Percentiles rank a stretch among this genome's conserved stretches.
phyloP scores from a whole-genome alignment of 441 rosid species.

The Corymbia citriodora region DNA sequence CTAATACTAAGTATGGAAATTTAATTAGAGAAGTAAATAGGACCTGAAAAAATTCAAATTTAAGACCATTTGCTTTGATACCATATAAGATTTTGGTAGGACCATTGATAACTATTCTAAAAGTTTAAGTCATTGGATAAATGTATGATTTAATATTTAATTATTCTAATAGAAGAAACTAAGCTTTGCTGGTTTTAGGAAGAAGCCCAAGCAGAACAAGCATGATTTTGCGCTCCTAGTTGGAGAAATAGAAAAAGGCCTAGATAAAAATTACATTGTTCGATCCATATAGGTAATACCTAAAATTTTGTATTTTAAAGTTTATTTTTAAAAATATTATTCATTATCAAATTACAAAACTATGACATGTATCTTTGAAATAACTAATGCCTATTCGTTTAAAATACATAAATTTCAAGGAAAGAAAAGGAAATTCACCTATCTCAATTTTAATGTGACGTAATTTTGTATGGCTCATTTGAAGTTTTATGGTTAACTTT shows the following conservation, averaged over 20 bases:
- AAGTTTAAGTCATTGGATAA: too few relatives aligned
- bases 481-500: background rate
- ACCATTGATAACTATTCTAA: too few relatives aligned
- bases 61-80: too few relatives aligned
- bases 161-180: background rate
- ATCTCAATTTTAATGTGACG: background rate
- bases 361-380: background rate
- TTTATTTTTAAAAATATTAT: background rate
- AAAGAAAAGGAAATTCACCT: background rate
- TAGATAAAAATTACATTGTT: accelerated
- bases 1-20: too few relatives aligned
- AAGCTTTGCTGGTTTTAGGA: background rate
- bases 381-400: background rate
- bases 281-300: background rate
- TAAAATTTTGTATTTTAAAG: background rate
- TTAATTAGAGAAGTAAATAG: too few relatives aligned
- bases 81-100: too few relatives aligned
- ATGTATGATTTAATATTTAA: too few relatives aligned
- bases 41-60: too few relatives aligned
- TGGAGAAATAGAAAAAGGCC: background rate
- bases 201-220: accelerated
- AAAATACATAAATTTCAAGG: background rate
- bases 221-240: accelerated
- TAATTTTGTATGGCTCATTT: background rate
- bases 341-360: background rate